Base-by-base conservation (phyloP, 305 asterid genomes). In the Salvia sclarea region DNA sequence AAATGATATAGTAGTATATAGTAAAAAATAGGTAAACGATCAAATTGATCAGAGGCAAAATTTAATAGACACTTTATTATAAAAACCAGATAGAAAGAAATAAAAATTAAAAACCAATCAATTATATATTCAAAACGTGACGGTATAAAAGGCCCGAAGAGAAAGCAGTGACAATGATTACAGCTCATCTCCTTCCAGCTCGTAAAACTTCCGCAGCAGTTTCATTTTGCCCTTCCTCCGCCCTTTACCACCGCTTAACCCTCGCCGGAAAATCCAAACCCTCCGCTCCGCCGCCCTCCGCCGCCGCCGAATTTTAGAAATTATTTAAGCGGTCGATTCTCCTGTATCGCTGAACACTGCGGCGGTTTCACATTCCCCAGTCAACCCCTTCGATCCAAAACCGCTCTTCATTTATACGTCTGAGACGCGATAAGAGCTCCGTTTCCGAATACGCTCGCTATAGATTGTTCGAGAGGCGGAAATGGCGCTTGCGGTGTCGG, bases 401-500 rank as follows among this genome's bases (percentile, higher is more conserved):
- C 64, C 68, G 47, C 61, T 69, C 73, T 58, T 10, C 22, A 38
- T 49, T 53, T 41, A 25, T 40, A 33, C 67, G 63, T 31, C 40
- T 37, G 44, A 20, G 66, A 40, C 38, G 10, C 54, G 38, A 28
- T 6, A 35, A 56, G 78, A 35, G 70, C 33, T 64, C 33, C n/a
- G 3, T 61, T 68, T 57, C 33, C 5, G 35, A 14, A 22, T 48
- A 43, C 60, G 38, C 47, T 64, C 37, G 43, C 57, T 69, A 35
- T 35, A n/a, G 33, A 44, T 41, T 70, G 4, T 66, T 31, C 56
- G 14, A 13, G 62, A 43, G 33, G 16, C 50, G 43, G 63, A 61
- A 58, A 94, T 94, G 98, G 90, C 95, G 75, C 84, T 94, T n/a
- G 83, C 97, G 37, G 86, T 81, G 17, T 79, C 96, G 44, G 99